phyloP scores from a whole-genome alignment of 495 filamentous ascomycete genomes.

The Aspergillus ellipticus region DNA sequence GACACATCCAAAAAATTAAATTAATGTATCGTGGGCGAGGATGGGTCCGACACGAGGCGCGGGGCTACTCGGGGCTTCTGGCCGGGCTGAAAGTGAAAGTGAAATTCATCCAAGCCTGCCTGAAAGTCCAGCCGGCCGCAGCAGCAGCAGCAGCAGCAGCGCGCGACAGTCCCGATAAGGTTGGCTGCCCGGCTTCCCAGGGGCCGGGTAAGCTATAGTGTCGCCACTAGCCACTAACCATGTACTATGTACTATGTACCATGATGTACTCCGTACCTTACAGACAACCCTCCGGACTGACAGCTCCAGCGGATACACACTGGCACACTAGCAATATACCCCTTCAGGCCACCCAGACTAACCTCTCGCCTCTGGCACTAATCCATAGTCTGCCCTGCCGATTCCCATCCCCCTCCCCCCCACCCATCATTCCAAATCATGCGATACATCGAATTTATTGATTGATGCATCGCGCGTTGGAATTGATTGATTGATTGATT shows the following conservation, averaged over 20 bases:
- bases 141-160: too few species aligned
- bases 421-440: conserved; percentile 16
- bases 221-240: not conserved
- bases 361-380: not conserved
- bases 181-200: conserved; percentile 16
- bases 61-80: conserved; percentile 11
- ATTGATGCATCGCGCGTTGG: not conserved
- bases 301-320: not conserved
- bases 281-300: too few species aligned
- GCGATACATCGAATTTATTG: not conserved
- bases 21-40: not conserved
- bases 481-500: not conserved
- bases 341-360: not conserved
- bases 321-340: not conserved
- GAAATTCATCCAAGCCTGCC: too few species aligned
- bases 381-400: not conserved
- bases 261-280: too few species aligned
- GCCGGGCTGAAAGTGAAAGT: not conserved
- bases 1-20: too few species aligned
- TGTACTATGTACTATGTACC: not conserved
- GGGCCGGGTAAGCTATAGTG: conserved; percentile 1
- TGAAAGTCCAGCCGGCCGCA: not conserved
- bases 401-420: not conserved
- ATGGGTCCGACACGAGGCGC: conserved; percentile 3
- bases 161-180: conserved; percentile 22